These are phyloP conservation scores for Clohesyomyces aquaticus DNA, from an alignment of 495 filamentous ascomycete species.

Conservation along the genomic window DNA sequence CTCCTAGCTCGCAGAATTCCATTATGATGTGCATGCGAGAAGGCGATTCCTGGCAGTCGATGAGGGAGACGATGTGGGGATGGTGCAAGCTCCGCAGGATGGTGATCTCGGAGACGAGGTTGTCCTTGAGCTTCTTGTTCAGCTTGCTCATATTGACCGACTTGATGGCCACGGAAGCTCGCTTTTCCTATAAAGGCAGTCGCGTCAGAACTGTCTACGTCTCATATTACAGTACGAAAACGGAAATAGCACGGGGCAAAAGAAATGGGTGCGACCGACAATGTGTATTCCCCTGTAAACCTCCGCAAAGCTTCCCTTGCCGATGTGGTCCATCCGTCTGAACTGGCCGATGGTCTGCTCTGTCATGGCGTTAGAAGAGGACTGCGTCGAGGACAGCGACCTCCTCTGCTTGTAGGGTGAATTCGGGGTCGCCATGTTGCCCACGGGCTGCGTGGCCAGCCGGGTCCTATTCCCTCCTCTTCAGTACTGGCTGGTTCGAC, in stretches of 20 bases:
- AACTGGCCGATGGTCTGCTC: slow-evolving; percentile 78
- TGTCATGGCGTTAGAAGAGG: slow-evolving; percentile 38
- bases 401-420: slow-evolving; percentile 52
- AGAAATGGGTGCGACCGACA: slow-evolving; percentile 57
- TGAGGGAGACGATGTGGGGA: slow-evolving; percentile 94
- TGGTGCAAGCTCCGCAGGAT: slow-evolving; percentile 91
- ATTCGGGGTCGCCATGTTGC: slow-evolving; percentile 50
- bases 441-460: slow-evolving; percentile 30
- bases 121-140: slow-evolving; percentile 94
- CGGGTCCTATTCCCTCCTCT: slow-evolving; percentile 2
- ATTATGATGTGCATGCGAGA: slow-evolving; percentile 95
- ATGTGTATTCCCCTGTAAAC: slow-evolving; percentile 85
- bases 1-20: slow-evolving; percentile 96
- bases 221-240: background rate
- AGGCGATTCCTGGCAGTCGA: slow-evolving; percentile 84
- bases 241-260: no score
- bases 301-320: slow-evolving; percentile 93
- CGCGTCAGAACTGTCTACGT: background rate
- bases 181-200: slow-evolving; percentile 49
- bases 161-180: slow-evolving; percentile 87
- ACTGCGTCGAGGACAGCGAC: slow-evolving; percentile 50
- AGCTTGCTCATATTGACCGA: slow-evolving; percentile 87
- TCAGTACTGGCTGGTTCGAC: slow-evolving; percentile 17
- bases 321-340: slow-evolving; percentile 79
- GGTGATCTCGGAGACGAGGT: slow-evolving; percentile 90